Evolutionary conservation across 192 early-diverging fungal genomes (phyloP).

Genomic region (Umbelopsis sp.): DNA sequence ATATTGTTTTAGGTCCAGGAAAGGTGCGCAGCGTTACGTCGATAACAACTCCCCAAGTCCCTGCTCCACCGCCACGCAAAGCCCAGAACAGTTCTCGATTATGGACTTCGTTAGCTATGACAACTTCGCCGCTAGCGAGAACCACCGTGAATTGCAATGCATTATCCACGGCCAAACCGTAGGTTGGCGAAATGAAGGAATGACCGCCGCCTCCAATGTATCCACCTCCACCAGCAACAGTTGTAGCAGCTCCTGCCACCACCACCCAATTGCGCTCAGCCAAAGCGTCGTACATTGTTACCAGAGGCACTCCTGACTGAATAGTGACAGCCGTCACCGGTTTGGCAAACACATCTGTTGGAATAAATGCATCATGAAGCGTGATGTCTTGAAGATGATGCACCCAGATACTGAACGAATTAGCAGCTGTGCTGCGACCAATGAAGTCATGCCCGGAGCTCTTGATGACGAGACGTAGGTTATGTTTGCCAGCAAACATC

Average conservation of each 20-base stretch:
- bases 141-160: constrained; percentile 56
- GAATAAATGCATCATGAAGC: constrained; percentile 34
- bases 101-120: constrained; percentile 38
- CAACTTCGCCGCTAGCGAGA: constrained; percentile 40
- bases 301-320: constrained; percentile 39
- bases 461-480: constrained; percentile 55
- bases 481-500: constrained; percentile 41
- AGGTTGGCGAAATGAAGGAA: constrained; percentile 40
- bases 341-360: neutral
- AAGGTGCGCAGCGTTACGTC: constrained; percentile 34
- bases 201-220: constrained; percentile 49
- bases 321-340: constrained; percentile 18
- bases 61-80: constrained; percentile 55
- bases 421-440: constrained; percentile 48
- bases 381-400: constrained; percentile 42
- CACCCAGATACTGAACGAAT: constrained; percentile 51
- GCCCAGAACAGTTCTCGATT: constrained; percentile 63
- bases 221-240: constrained; percentile 26
- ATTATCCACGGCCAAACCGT: constrained; percentile 50
- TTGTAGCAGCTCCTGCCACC: constrained; percentile 21
- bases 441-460: constrained; percentile 58
- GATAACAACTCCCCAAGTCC: constrained; percentile 40
- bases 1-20: neutral
- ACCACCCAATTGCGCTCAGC: neutral
- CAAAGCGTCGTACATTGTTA: constrained; percentile 19